These are phyloP conservation scores for Coemansia sp. DNA, from an alignment of 192 early-diverging fungal species.

Conservation along the genomic window DNA sequence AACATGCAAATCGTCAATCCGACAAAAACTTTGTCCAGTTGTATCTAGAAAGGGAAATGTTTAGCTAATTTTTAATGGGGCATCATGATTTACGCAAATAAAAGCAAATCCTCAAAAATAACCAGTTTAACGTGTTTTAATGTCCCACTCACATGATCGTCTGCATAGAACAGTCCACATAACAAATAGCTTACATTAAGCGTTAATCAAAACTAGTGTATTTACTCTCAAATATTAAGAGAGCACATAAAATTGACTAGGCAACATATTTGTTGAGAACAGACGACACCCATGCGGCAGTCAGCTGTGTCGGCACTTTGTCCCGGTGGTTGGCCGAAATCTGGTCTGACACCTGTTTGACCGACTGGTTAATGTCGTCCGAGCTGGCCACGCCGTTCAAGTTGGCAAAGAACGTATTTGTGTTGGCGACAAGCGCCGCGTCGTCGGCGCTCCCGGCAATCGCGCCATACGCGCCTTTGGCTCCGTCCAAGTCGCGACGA, in stretches of 20 bases:
- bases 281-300: constrained; percentile 33
- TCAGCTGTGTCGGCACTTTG: constrained; percentile 28
- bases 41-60: too few species aligned
- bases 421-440: constrained; percentile 28
- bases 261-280: constrained; percentile 24
- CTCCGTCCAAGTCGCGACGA: constrained; percentile 36
- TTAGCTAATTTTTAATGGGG: too few species aligned
- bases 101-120: too few species aligned
- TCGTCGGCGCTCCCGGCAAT: constrained; percentile 32
- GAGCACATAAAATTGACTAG: neutral
- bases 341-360: constrained; percentile 38
- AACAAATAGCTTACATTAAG: too few species aligned
- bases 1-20: too few species aligned
- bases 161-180: too few species aligned
- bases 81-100: too few species aligned
- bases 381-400: constrained; percentile 20
- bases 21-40: too few species aligned
- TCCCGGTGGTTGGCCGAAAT: constrained; percentile 29
- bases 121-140: too few species aligned
- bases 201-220: too few species aligned
- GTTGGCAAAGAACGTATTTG: constrained; percentile 33
- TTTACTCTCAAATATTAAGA: neutral
- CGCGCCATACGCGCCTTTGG: constrained; percentile 16
- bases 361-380: constrained; percentile 12
- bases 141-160: too few species aligned